Percentiles rank a stretch among this genome's conserved stretches.
Evolutionary conservation across 345 rosid genomes (phyloP).

Genomic region (Linum trigynum): DNA sequence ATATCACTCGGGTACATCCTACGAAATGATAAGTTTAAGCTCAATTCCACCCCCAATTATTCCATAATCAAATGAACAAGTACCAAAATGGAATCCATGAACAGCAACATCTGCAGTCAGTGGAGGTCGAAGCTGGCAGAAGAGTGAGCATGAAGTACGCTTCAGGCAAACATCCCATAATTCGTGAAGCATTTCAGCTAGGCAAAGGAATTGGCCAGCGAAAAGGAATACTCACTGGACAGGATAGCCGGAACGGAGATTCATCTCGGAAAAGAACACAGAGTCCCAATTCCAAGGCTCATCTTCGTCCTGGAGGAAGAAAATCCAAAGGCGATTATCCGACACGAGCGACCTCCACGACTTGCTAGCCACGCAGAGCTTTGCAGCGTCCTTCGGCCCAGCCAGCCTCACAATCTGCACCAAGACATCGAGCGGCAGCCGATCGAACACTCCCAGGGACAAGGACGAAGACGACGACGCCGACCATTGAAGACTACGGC

Average conservation of each 20-base stretch:
- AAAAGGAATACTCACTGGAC: constrained; percentile 35
- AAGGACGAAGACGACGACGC: constrained; percentile 26
- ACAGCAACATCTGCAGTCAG: too few species aligned
- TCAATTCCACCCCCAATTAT: neutral
- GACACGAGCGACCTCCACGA: constrained; percentile 42
- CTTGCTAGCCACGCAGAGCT: constrained; percentile 34
- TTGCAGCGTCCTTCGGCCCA: constrained; percentile 60
- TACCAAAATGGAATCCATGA: too few species aligned
- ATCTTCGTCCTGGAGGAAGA: constrained; percentile 38
- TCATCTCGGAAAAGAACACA: constrained; percentile 54
- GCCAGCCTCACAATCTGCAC: constrained; percentile 43
- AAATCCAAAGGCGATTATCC: constrained; percentile 60
- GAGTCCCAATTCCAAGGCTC: constrained; percentile 53
- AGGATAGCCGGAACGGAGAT: constrained; percentile 56
- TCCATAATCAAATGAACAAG: neutral
- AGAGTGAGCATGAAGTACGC: neutral
- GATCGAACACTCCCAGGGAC: constrained; percentile 52
- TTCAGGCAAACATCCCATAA: neutral
- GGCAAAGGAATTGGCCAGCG: neutral
- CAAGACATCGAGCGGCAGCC: constrained; percentile 52
- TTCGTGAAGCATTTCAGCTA: neutral
- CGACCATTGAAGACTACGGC: constrained; percentile 8
- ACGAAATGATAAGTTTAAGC: constrained; percentile 15
- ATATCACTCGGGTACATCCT: constrained; percentile 29
- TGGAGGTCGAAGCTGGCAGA: too few species aligned